A percentile compares a stretch with the other conserved stretches of the same genome.
phyloP scores from a whole-genome alignment of 129 eudicot species.

The Flaveria ramosissima region DNA sequence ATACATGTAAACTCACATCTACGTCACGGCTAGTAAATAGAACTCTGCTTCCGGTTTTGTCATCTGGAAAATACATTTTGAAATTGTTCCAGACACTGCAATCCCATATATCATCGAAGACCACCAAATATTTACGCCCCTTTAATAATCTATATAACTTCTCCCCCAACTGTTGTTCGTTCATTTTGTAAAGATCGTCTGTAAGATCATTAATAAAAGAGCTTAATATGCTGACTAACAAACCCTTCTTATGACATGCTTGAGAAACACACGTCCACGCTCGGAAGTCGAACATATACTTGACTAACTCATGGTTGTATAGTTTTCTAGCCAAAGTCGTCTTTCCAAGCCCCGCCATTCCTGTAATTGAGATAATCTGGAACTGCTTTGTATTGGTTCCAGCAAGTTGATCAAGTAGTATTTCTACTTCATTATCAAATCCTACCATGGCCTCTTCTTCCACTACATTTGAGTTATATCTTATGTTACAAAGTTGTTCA shows the following conservation, averaged over 20 bases:
- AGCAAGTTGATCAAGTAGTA: slow-evolving; percentile 27
- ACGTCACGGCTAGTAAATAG: slow-evolving; percentile 26
- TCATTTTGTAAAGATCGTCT: background rate
- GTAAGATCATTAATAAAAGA: background rate
- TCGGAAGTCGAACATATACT: slow-evolving; percentile 30
- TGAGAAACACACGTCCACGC: slow-evolving; percentile 35
- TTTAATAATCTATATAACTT: slow-evolving; percentile 6
- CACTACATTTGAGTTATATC: slow-evolving; percentile 14
- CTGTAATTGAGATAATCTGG: slow-evolving; percentile 34
- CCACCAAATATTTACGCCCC: too few species aligned
- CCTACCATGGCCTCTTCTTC: slow-evolving; percentile 30
- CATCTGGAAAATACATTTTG: too few species aligned
- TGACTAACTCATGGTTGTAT: slow-evolving; percentile 21
- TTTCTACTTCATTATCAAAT: slow-evolving; percentile 33
- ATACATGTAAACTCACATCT: slow-evolving; percentile 9
- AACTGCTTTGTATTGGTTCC: slow-evolving; percentile 3
- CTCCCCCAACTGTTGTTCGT: slow-evolving; percentile 18
- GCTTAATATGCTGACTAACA: slow-evolving; percentile 23
- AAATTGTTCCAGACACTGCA: too few species aligned
- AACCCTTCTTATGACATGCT: slow-evolving; percentile 23
- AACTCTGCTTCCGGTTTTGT: slow-evolving; percentile 35
- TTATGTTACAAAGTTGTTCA: slow-evolving; percentile 27
- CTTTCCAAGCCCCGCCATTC: too few species aligned
- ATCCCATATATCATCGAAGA: too few species aligned
- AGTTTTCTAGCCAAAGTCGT: slow-evolving; percentile 28